phyloP scores from a whole-genome alignment of 2,329 filamentous ascomycete genomes.

The Cryphonectria naterciae region DNA sequence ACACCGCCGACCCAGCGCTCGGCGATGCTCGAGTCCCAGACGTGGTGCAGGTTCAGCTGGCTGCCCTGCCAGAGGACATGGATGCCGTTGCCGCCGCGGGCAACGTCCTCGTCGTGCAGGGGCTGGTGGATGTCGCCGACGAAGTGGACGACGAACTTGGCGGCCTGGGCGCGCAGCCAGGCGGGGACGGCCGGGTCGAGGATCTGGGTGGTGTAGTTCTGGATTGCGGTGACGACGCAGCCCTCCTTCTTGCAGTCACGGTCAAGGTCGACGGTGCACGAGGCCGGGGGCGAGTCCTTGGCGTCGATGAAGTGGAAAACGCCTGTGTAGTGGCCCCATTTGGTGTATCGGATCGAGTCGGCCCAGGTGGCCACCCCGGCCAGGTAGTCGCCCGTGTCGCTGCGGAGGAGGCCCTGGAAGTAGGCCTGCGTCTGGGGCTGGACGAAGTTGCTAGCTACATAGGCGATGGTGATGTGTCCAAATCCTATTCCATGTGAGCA shows the following conservation, averaged over 20 bases:
- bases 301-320: slow-evolving; percentile 73
- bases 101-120: slow-evolving; percentile 66
- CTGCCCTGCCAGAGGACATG: slow-evolving; percentile 62
- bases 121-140: slow-evolving; percentile 73
- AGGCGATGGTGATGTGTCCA: slow-evolving; percentile 69
- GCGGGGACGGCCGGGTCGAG: slow-evolving; percentile 50
- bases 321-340: slow-evolving; percentile 63
- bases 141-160: slow-evolving; percentile 71
- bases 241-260: slow-evolving; percentile 66
- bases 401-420: slow-evolving; percentile 61
- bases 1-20: slow-evolving; percentile 66
- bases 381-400: slow-evolving; percentile 60
- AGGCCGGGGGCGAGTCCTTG: slow-evolving; percentile 61
- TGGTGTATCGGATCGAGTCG: slow-evolving; percentile 67
- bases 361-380: slow-evolving; percentile 70
- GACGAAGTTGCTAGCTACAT: slow-evolving; percentile 65
- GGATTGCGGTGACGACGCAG: slow-evolving; percentile 65
- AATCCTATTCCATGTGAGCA: slow-evolving; percentile 49
- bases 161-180: slow-evolving; percentile 59
- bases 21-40: slow-evolving; percentile 74
- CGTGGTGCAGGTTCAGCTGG: slow-evolving; percentile 68
- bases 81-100: slow-evolving; percentile 70
- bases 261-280: slow-evolving; percentile 60
- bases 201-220: slow-evolving; percentile 63
- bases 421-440: slow-evolving; percentile 57